A percentile compares a stretch with the other conserved stretches of the same genome.
Evolutionary conservation across 2,329 filamentous ascomycete genomes (phyloP).

Genomic region (Colletotrichum theobromicola): DNA sequence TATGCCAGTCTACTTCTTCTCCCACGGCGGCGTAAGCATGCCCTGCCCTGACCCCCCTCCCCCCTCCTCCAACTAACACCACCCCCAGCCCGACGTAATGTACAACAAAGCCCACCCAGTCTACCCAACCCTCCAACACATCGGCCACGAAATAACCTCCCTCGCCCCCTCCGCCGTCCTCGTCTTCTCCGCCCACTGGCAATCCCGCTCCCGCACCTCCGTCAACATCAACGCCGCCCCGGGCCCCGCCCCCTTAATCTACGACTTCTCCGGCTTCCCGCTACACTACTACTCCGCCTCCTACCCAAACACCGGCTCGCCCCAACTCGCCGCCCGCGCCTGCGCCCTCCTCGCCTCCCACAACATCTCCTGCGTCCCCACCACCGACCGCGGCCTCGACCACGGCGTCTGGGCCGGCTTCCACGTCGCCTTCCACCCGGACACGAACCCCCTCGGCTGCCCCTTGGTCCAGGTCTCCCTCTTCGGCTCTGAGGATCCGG

Average conservation of each 20-base stretch:
- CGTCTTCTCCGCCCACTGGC: conserved; percentile 82
- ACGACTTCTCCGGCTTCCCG: conserved; percentile 79
- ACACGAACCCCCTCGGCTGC: conserved; percentile 65
- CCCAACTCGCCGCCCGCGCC: conserved; percentile 63
- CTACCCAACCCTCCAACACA: conserved; percentile 65
- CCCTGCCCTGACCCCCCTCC: neutral
- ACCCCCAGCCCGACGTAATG: conserved; percentile 66
- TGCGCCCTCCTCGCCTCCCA: conserved; percentile 58
- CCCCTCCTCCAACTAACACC: neutral
- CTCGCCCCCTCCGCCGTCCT: conserved; percentile 76
- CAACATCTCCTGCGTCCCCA: conserved; percentile 62
- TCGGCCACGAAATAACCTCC: conserved; percentile 73
- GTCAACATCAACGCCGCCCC: conserved; percentile 72
- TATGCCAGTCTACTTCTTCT: conserved; percentile 54
- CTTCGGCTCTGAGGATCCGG: conserved; percentile 67
- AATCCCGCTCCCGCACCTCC: conserved; percentile 54
- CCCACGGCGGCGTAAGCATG: conserved; percentile 52
- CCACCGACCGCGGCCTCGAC: conserved; percentile 70
- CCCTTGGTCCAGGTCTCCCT: conserved; percentile 78
- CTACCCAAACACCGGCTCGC: conserved; percentile 68
- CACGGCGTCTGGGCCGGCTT: conserved; percentile 80
- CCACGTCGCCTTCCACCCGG: conserved; percentile 65
- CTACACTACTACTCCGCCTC: conserved; percentile 70
- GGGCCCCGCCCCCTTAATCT: conserved; percentile 67
- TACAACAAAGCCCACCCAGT: conserved; percentile 73